Percentiles rank a stretch among this genome's conserved stretches.
Conservation (phyloP, 352 stramenopile genomes). For the Phytophthora vignae region DNA sequence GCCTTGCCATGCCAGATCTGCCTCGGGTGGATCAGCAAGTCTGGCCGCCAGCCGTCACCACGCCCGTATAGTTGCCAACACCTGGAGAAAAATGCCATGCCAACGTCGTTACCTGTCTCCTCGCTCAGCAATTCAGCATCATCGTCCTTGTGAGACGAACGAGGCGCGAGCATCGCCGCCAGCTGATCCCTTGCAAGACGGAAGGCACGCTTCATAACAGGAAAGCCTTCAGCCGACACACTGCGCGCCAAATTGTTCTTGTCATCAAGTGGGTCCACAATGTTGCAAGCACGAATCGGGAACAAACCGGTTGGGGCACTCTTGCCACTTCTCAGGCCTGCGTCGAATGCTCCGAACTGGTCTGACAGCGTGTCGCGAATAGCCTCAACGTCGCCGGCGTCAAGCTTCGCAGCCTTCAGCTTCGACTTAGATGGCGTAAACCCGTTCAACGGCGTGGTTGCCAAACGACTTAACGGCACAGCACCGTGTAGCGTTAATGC, state of each 20-base stretch:
- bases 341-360: constrained; percentile 68
- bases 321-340: constrained; percentile 30
- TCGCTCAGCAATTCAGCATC: constrained; percentile 30
- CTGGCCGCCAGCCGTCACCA: constrained; percentile 79
- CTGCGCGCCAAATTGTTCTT: constrained; percentile 89
- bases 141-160: constrained; percentile 22
- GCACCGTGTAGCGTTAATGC: constrained; percentile 83
- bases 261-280: constrained; percentile 89
- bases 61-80: constrained; percentile 75
- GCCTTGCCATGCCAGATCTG: constrained; percentile 71
- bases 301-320: constrained; percentile 46
- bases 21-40: constrained; percentile 80
- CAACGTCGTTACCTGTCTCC: constrained; percentile 41
- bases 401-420: constrained; percentile 38
- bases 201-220: constrained; percentile 77
- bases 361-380: constrained; percentile 59
- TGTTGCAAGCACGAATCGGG: constrained; percentile 85
- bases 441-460: constrained; percentile 48
- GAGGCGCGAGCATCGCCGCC: constrained; percentile 41
- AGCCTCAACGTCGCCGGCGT: constrained; percentile 53
- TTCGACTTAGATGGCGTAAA: constrained; percentile 20
- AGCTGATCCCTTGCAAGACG: constrained; percentile 66
- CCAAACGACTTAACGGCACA: constrained; percentile 64
- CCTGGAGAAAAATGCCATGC: constrained; percentile 56
- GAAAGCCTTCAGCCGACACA: constrained; percentile 76